A percentile compares a stretch with the other conserved stretches of the same genome.
phyloP scores from a whole-genome alignment of 2,329 filamentous ascomycete genomes.

The Alternaria gansuensis region DNA sequence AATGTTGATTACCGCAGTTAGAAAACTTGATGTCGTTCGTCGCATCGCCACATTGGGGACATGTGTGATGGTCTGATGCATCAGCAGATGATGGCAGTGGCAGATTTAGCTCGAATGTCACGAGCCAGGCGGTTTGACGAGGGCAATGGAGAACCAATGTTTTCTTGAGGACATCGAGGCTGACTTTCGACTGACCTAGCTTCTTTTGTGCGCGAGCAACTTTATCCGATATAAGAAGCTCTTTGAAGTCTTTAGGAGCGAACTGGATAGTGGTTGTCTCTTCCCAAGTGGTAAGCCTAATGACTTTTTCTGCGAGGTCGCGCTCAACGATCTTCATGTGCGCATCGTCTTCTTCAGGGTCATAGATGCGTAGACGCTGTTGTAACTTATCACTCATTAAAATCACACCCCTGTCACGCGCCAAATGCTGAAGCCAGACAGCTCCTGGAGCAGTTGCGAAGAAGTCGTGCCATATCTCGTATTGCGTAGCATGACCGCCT shows the following conservation, averaged over 20 bases:
- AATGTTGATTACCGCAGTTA: constrained; percentile 20
- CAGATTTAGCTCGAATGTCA: constrained; percentile 8
- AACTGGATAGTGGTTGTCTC: constrained; percentile 10
- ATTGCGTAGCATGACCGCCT: not conserved
- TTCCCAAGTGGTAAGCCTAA: not conserved
- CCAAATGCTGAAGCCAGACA: constrained; percentile 13
- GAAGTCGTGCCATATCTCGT: constrained; percentile 22
- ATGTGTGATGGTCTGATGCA: not conserved
- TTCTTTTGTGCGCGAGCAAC: constrained; percentile 1
- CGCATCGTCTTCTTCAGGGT: constrained; percentile 3
- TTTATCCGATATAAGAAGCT: constrained; percentile 7
- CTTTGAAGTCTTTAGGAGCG: not conserved
- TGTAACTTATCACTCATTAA: constrained; percentile 17
- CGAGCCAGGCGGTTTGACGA: constrained; percentile 4
- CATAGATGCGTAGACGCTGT: constrained; percentile 16
- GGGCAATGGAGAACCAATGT: constrained; percentile 12
- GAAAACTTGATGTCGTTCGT: constrained; percentile 14
- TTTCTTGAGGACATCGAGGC: constrained; percentile 16
- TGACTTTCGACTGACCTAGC: constrained; percentile 10
- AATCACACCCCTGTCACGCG: constrained; percentile 1
- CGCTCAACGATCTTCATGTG: constrained; percentile 1
- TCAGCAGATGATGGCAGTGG: not conserved
- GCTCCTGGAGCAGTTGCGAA: constrained; percentile 14
- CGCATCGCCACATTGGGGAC: constrained; percentile 7
- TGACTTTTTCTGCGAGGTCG: constrained; percentile 8